Conservation (phyloP, 768 basidiomycete species). For the Dacryopinax spathularia region DNA sequence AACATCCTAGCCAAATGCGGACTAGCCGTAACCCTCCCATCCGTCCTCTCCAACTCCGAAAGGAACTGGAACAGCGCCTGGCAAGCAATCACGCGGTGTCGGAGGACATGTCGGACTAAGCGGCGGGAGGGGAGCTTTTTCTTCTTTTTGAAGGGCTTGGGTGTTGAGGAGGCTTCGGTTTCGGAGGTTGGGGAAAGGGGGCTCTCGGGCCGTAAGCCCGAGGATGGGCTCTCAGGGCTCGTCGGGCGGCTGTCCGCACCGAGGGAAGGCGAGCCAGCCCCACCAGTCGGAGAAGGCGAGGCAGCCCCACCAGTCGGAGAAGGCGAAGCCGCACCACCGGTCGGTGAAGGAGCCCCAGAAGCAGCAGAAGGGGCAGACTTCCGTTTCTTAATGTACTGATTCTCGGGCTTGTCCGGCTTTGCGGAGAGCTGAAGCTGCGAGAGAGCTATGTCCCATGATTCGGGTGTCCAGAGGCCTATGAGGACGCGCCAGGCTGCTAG, state of each 20-base stretch:
- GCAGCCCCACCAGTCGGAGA: slow-evolving; percentile 7
- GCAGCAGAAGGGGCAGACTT: slow-evolving; percentile 9
- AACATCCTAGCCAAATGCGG: slow-evolving; percentile 34
- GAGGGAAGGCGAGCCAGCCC: too few relatives aligned
- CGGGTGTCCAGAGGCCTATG: slow-evolving; percentile 85
- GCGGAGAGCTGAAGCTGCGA: slow-evolving; percentile 39
- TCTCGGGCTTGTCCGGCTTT: slow-evolving; percentile 15
- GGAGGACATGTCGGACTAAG: slow-evolving; percentile 77
- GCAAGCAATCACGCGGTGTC: slow-evolving; percentile 71
- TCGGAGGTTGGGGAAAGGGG: slow-evolving; percentile 5
- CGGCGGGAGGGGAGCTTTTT: slow-evolving; percentile 57
- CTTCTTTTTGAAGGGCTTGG: slow-evolving; percentile 18
- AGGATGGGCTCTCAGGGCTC: slow-evolving; percentile 12
- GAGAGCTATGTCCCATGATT: slow-evolving; percentile 63
- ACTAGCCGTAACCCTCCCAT: slow-evolving; percentile 27
- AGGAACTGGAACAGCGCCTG: slow-evolving; percentile 62
- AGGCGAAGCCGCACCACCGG: slow-evolving; percentile 12
- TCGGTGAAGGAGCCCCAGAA: slow-evolving; percentile 14
- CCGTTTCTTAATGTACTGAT: not conserved
- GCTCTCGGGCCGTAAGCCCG: slow-evolving; percentile 13
- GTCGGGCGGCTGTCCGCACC: too few relatives aligned
- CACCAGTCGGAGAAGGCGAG: slow-evolving; percentile 19
- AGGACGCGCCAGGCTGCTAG: slow-evolving; percentile 94
- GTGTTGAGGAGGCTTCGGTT: slow-evolving; percentile 4
- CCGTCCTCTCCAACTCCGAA: slow-evolving; percentile 34